Evolutionary conservation across 305 asterid species (phyloP), one percentile per base, ranked within the genome.

Genomic region (Fraxinus albicans): DNA sequence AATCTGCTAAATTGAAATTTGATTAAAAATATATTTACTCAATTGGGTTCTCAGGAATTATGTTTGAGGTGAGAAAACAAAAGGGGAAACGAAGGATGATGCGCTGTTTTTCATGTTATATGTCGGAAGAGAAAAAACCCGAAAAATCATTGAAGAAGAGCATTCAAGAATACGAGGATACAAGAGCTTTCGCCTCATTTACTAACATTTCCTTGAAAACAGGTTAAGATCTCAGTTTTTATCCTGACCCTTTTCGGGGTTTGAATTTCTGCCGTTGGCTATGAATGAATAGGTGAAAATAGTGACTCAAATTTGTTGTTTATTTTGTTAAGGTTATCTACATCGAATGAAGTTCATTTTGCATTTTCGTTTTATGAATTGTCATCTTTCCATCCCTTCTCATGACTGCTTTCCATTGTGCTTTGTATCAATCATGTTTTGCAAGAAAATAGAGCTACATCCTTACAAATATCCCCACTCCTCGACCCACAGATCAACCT

Each of bases 61-160:
- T 25, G 36, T 25, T 69, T 27, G 75, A 27, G 33, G 33, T 69
- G 42, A 72, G 42, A 31, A 29, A 33, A 15, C 42, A 34, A 6
- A 33, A 38, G 53, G 55, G 55, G n/a, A 36, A 21, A 35, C 50
- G 13, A 73, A 74, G 73, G 80, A 83, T 34, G 85, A 77, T 85
- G 87, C 79, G 77, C 42, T 85, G 85, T 36, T 85, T 85, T 63
- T 78, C 75, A 6, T 85, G 87, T 85, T 85, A 82, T 73, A 12
- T 73, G 5, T 35, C 76, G 25, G 76, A 74, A 25, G 85, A 60
- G 29, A 83, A 42, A 63, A 73, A 19, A 0, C n/a, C 44, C 25
- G 75, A 33, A 81, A 84, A 73, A 9, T 72, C 85, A 53, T 72
- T 58, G 87, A 84, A 42, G 65, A 85, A 85, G 70, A 85, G 50